Evolutionary conservation across 768 basidiomycete species (phyloP).

Genomic region (Cubamyces sp.): DNA sequence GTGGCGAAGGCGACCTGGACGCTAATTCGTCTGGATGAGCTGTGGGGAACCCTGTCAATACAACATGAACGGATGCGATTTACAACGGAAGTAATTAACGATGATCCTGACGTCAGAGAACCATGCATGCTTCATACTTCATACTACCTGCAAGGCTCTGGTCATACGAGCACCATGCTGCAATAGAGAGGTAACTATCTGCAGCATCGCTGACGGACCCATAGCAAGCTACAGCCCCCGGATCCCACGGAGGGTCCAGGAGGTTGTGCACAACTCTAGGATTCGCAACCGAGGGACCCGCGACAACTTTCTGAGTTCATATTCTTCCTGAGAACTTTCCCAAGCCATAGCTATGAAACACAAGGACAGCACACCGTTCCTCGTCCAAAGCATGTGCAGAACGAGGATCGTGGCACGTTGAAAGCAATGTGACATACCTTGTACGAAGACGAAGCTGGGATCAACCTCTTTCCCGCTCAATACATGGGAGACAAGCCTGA

Average conservation of each 20-base stretch:
- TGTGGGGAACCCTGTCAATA: slow-evolving; percentile 9
- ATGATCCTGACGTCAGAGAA: slow-evolving; percentile 5
- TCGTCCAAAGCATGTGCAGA: neutral
- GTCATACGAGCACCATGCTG: too few relatives aligned
- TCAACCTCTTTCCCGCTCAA: slow-evolving; percentile 64
- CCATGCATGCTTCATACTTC: neutral
- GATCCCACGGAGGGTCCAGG: slow-evolving; percentile 1
- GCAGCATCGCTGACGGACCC: neutral
- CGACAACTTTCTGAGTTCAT: neutral
- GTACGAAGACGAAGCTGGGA: slow-evolving; percentile 69
- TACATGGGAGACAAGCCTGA: slow-evolving; percentile 68
- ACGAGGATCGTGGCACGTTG: neutral
- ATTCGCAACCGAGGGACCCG: neutral
- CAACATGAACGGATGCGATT: neutral
- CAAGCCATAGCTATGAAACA: neutral
- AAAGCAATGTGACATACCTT: slow-evolving; percentile 52
- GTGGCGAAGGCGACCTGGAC: slow-evolving; percentile 13
- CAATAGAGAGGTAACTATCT: neutral
- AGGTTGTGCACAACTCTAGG: neutral
- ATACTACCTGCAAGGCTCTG: too few relatives aligned
- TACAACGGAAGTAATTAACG: slow-evolving; percentile 1
- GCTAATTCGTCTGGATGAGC: slow-evolving; percentile 15
- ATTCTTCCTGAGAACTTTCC: neutral
- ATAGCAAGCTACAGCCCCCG: neutral
- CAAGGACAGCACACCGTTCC: neutral